Evolutionary conservation across 2,329 filamentous ascomycete genomes (phyloP).

Genomic region (Penicillium sp.): DNA sequence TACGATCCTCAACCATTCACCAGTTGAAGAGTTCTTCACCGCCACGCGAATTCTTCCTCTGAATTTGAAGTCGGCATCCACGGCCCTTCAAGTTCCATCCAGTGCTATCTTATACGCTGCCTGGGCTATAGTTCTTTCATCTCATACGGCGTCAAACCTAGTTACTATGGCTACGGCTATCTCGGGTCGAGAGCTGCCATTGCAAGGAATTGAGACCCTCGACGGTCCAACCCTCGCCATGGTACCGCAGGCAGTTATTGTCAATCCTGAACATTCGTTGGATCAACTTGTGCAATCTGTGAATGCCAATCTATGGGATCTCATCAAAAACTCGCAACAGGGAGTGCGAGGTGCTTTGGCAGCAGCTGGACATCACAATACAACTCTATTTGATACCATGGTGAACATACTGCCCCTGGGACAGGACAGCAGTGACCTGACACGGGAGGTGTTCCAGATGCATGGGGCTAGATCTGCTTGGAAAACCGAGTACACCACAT

Average conservation of each 20-base stretch:
- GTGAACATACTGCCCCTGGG: neutral
- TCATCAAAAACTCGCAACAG: neutral
- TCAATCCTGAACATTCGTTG: neutral
- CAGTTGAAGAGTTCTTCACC: neutral
- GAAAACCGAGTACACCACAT: neutral
- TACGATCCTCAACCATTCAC: neutral
- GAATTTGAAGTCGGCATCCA: neutral
- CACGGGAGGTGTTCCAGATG: neutral
- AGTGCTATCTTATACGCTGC: neutral
- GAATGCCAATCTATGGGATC: neutral
- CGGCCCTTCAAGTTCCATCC: neutral
- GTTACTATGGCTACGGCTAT: neutral
- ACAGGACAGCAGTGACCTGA: neutral
- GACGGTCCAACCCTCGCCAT: neutral
- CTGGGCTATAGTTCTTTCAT: neutral
- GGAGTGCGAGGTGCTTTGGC: neutral
- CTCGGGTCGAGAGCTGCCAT: neutral
- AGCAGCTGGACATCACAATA: neutral
- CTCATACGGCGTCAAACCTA: neutral
- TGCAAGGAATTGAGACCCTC: neutral
- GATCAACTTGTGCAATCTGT: neutral
- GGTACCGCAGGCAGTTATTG: neutral
- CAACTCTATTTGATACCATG: neutral
- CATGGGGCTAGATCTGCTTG: neutral
- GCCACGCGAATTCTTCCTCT: neutral